These are phyloP conservation scores for Coniferiporia weirii DNA, from an alignment of 1,284 basidiomycete species.

Conservation along the genomic window DNA sequence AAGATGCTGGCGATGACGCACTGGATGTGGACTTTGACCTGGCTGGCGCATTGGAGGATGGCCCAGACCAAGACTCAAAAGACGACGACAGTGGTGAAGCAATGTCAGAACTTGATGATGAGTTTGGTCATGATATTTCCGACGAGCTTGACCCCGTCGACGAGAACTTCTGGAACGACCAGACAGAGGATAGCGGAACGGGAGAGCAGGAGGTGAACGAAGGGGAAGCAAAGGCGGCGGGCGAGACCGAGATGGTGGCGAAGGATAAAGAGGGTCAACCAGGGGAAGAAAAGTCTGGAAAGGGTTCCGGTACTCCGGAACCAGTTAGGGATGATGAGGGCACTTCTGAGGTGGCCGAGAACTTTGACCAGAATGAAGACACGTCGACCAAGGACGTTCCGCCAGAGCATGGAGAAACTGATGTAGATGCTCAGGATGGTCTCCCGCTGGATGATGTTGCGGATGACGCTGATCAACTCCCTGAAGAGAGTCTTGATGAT, in stretches of 20 bases:
- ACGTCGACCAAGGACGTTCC: not conserved
- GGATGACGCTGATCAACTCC: not conserved
- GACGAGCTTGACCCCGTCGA: conserved; percentile 40
- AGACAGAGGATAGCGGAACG: conserved; percentile 20
- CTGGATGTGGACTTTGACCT: conserved; percentile 55
- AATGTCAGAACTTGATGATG: conserved; percentile 28
- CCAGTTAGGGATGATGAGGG: not conserved
- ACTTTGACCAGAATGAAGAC: not conserved
- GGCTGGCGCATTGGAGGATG: conserved; percentile 80
- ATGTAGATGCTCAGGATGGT: not conserved
- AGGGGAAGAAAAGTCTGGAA: not conserved
- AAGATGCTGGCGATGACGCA: conserved; percentile 60
- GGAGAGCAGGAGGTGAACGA: not conserved
- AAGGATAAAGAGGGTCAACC: not conserved
- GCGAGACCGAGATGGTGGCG: not conserved
- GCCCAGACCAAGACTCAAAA: conserved; percentile 39
- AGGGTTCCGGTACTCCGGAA: not conserved
- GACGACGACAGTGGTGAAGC: conserved; percentile 29
- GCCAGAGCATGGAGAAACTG: too few species aligned
- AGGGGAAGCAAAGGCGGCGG: not conserved
- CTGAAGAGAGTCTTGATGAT: not conserved
- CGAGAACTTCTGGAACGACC: conserved; percentile 31
- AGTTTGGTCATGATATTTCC: conserved; percentile 34
- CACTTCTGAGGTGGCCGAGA: not conserved
- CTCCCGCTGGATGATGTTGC: not conserved